Conservation (phyloP, 768 basidiomycete species). For the Amanita muscaria region DNA sequence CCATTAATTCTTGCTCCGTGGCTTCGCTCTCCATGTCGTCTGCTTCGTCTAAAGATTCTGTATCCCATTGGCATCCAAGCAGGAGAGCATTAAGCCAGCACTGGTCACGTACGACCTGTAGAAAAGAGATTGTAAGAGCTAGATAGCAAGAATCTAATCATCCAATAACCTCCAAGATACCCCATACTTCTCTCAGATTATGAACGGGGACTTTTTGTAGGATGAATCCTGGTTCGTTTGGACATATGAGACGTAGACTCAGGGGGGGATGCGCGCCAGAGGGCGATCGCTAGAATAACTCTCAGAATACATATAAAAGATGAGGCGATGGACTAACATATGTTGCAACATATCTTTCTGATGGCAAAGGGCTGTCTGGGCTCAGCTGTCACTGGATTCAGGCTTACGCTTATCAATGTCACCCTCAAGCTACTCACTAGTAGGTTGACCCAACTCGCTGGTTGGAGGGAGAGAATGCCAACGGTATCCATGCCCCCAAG, state of each 20-base stretch:
- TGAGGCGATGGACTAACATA: constrained; percentile 39
- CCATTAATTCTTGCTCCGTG: constrained; percentile 48
- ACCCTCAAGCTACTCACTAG: constrained; percentile 31
- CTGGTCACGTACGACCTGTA: constrained; percentile 69
- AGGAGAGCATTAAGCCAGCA: constrained; percentile 79
- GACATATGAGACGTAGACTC: constrained; percentile 53
- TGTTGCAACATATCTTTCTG: constrained; percentile 58
- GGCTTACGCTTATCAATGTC: not conserved
- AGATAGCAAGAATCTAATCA: not conserved
- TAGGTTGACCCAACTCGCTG: constrained; percentile 58
- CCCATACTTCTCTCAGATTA: constrained; percentile 67
- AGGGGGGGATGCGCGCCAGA: constrained; percentile 61
- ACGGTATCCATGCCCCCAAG: constrained; percentile 40
- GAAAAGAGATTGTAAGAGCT: not conserved
- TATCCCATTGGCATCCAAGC: constrained; percentile 48
- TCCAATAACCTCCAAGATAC: constrained; percentile 52
- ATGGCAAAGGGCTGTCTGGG: constrained; percentile 33
- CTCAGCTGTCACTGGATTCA: constrained; percentile 37
- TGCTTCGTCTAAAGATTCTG: constrained; percentile 16
- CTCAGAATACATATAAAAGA: not conserved
- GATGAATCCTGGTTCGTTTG: constrained; percentile 69
- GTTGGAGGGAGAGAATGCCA: constrained; percentile 37
- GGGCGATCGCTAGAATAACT: constrained; percentile 47
- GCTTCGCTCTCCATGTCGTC: not conserved
- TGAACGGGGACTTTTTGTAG: constrained; percentile 65